phyloP scores from a whole-genome alignment of 2,329 filamentous ascomycete species.

The Aschersonia sp. region DNA sequence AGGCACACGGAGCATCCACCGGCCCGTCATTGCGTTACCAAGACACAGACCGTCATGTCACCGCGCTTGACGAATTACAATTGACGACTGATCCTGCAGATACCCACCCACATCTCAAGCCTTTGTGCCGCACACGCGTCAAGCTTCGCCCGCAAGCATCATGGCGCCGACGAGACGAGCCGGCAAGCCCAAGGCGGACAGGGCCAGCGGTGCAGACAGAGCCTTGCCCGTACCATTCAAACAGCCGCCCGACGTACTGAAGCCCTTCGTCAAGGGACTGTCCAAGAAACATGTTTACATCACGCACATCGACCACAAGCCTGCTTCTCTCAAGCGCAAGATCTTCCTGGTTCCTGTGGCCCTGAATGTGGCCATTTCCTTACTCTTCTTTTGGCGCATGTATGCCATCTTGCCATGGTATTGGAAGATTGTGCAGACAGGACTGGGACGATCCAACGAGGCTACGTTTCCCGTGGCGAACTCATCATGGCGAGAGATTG shows the following conservation, averaged over 20 bases:
- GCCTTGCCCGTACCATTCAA: conserved; percentile 52
- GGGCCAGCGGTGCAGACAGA: conserved; percentile 11
- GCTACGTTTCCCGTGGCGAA: conserved; percentile 47
- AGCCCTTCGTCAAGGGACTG: conserved; percentile 52
- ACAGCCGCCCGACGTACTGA: conserved; percentile 45
- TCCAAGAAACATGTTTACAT: conserved; percentile 64
- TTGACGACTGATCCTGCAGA: no score
- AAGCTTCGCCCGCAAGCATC: not conserved
- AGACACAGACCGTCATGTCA: no score
- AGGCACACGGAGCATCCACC: no score
- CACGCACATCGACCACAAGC: conserved; percentile 64
- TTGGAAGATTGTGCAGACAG: conserved; percentile 46
- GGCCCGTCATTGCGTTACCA: no score
- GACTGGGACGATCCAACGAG: conserved; percentile 52
- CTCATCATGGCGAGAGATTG: conserved; percentile 41
- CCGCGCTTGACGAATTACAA: no score
- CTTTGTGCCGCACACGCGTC: not conserved
- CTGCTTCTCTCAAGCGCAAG: conserved; percentile 58
- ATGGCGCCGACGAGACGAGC: conserved; percentile 21
- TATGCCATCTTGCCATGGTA: conserved; percentile 62
- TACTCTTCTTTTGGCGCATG: conserved; percentile 53
- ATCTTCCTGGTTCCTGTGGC: conserved; percentile 68
- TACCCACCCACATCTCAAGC: no score
- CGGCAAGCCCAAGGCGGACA: conserved; percentile 15
- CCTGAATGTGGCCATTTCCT: conserved; percentile 56